Evolutionary conservation across 179 eudicot genomes (phyloP).

Genomic region (Patellifolia procumbens): DNA sequence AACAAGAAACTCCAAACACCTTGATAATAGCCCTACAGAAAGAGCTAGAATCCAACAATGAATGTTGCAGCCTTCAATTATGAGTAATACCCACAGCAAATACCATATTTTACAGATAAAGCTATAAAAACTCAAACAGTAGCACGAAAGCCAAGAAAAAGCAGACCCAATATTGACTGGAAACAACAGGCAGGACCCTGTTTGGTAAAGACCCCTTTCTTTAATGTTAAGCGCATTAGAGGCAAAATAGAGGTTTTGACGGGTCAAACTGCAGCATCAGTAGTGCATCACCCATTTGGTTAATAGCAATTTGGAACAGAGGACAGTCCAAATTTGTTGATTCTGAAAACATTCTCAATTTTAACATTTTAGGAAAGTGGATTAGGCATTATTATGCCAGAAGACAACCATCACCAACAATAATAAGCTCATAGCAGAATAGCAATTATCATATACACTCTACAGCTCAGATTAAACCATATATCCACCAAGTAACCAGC

Average conservation of each 20-base stretch:
- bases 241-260: neutral
- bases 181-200: neutral
- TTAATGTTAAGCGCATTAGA: neutral
- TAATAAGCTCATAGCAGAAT: neutral
- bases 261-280: neutral
- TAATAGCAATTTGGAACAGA: neutral
- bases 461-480: neutral
- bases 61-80: neutral
- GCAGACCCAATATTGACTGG: neutral
- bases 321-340: neutral
- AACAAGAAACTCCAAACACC: neutral
- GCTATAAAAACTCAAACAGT: neutral
- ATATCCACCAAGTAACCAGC: neutral
- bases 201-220: neutral
- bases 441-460: neutral
- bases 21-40: neutral
- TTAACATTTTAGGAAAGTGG: neutral
- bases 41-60: neutral
- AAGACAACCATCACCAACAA: neutral
- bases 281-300: neutral
- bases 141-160: slow-evolving; percentile 1
- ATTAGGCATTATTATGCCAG: neutral
- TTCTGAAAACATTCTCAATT: neutral
- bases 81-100: neutral
- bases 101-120: neutral